phyloP scores from a whole-genome alignment of 257 asterid genomes.

The Vinca minor region DNA sequence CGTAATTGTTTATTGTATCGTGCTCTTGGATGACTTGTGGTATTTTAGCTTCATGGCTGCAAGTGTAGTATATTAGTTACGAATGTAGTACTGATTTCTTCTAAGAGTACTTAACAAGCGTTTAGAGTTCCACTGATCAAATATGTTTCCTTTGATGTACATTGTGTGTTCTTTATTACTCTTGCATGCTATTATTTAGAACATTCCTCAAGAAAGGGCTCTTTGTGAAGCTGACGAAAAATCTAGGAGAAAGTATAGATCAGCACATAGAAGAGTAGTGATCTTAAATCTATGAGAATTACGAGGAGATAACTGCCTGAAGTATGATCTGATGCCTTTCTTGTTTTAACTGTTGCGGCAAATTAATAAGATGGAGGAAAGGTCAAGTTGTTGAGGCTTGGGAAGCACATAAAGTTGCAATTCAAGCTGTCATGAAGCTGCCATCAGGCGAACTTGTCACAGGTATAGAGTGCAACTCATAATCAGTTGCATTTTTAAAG shows the following conservation, averaged over 20 bases:
- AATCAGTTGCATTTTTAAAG: constrained; percentile 3
- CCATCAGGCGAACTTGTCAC: constrained; percentile 93
- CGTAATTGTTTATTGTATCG: neutral
- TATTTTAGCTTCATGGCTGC: too few species aligned
- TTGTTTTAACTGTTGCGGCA: constrained; percentile 31
- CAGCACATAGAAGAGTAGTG: neutral
- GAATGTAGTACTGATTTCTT: neutral
- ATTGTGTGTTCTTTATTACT: neutral
- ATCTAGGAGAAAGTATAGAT: neutral
- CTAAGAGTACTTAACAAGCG: neutral
- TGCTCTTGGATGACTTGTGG: neutral
- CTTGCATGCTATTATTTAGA: neutral
- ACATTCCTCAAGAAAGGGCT: neutral
- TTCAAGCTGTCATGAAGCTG: constrained; percentile 71
- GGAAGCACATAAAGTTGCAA: constrained; percentile 85
- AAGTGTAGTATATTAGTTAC: neutral
- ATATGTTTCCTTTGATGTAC: neutral
- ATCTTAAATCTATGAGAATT: neutral
- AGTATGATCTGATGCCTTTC: neutral
- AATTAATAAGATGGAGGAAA: constrained; percentile 85
- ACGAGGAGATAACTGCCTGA: neutral
- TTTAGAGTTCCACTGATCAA: constrained; percentile 1
- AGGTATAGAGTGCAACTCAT: constrained; percentile 32
- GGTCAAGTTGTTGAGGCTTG: constrained; percentile 63
- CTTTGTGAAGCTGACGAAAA: neutral